phyloP scores from a whole-genome alignment of 768 basidiomycete genomes.

The Fomitopsis pulvina region DNA sequence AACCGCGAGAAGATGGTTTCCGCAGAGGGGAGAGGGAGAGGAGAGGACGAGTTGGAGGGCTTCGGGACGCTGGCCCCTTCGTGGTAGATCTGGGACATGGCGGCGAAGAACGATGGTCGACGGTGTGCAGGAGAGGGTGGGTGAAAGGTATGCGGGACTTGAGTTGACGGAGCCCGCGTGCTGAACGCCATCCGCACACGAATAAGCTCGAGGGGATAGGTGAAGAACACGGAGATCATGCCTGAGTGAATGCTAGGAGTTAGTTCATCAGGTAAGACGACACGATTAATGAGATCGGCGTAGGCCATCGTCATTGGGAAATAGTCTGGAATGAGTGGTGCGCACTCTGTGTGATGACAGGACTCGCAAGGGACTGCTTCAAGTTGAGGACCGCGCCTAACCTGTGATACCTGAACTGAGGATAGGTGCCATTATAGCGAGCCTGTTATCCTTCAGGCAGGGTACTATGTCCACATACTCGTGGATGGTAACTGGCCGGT shows the following conservation, averaged over 20 bases:
- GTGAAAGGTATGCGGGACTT: not conserved
- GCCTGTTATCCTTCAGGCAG: no score
- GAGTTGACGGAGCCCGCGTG: constrained; percentile 31
- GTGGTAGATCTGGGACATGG: constrained; percentile 61
- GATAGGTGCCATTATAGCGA: no score
- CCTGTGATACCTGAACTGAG: no score
- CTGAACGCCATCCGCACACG: constrained; percentile 94
- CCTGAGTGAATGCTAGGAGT: constrained; percentile 35
- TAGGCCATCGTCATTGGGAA: no score
- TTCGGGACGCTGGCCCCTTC: constrained; percentile 40
- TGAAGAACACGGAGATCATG: constrained; percentile 80
- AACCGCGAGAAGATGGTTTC: constrained; percentile 45
- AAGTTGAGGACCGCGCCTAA: no score
- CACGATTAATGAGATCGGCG: no score
- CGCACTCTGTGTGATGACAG: no score
- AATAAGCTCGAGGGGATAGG: constrained; percentile 93
- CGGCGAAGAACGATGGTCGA: constrained; percentile 47
- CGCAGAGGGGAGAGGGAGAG: constrained; percentile 18
- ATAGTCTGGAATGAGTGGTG: no score
- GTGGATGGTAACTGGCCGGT: no score
- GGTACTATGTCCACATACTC: no score
- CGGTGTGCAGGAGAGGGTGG: constrained; percentile 13
- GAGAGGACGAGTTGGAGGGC: constrained; percentile 15
- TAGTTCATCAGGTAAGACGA: not conserved
- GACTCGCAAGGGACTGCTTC: no score